phyloP scores from a whole-genome alignment of 2,329 filamentous ascomycete genomes.

The Aphanocladium album region DNA sequence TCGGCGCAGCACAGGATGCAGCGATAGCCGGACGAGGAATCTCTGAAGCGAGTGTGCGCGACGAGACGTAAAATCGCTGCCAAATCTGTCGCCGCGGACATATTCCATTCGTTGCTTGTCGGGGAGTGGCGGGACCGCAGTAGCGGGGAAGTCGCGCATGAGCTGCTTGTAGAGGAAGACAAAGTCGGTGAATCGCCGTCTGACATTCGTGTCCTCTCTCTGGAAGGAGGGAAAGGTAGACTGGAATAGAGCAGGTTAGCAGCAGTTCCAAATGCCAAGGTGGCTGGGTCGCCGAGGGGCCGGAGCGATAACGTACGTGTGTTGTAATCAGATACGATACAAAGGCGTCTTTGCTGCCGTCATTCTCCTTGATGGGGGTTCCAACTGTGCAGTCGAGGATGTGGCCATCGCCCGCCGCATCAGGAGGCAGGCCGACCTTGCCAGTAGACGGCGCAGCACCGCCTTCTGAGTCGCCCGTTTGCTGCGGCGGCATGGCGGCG shows the following conservation, averaged over 20 bases:
- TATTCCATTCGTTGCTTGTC: constrained; percentile 99
- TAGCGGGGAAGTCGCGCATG: constrained; percentile 79
- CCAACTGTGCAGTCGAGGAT: constrained; percentile 78
- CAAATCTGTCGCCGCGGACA: constrained; percentile 92
- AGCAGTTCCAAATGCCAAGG: neutral
- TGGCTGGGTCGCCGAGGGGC: neutral
- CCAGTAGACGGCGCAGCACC: constrained; percentile 18
- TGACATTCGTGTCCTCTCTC: constrained; percentile 70
- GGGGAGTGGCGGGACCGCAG: constrained; percentile 87
- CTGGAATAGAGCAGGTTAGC: constrained; percentile 38
- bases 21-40: constrained; percentile 78
- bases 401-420: constrained; percentile 63
- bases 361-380: constrained; percentile 86
- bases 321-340: constrained; percentile 94
- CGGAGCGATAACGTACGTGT: constrained; percentile 49
- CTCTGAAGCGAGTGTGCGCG: constrained; percentile 87
- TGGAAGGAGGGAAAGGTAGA: constrained; percentile 94
- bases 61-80: constrained; percentile 82
- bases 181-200: constrained; percentile 95
- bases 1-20: constrained; percentile 84
- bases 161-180: constrained; percentile 93
- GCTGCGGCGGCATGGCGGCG: constrained; percentile 2
- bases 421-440: constrained; percentile 33
- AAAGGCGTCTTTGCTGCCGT: constrained; percentile 94
- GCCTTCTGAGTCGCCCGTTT: neutral